Conservation (phyloP, 176 grass and related monocot genomes). For the Miscanthus lutarioriparius region DNA sequence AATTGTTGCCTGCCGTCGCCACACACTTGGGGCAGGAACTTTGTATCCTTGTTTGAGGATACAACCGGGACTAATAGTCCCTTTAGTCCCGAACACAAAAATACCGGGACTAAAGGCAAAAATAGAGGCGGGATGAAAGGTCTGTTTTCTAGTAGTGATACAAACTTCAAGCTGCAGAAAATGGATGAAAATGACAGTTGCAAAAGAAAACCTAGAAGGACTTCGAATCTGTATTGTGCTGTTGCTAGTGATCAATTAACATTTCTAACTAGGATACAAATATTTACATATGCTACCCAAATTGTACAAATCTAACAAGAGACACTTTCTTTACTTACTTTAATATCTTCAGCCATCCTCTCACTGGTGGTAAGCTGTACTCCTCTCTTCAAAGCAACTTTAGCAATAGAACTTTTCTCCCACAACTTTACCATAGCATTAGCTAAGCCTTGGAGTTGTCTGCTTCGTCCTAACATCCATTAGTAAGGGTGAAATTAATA, state of each 20-base stretch:
- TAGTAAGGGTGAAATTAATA: conserved; percentile 9
- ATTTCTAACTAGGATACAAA: conserved; percentile 3
- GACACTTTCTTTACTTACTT: conserved; percentile 49
- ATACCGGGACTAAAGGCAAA: no score
- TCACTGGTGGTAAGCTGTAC: conserved; percentile 91
- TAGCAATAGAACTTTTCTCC: conserved; percentile 92
- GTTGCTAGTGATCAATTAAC: not conserved
- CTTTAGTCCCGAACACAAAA: no score
- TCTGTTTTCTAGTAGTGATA: no score
- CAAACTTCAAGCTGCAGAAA: conserved; percentile 17
- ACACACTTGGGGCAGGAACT: no score
- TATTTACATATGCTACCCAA: not conserved
- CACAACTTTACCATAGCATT: conserved; percentile 81
- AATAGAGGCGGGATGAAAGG: no score
- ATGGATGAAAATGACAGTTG: conserved; percentile 2
- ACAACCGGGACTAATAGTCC: no score
- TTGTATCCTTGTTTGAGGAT: no score
- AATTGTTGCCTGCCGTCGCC: no score
- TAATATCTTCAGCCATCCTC: conserved; percentile 97
- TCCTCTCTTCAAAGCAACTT: conserved; percentile 90
- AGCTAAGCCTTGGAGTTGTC: conserved; percentile 91
- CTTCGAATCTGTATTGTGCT: not conserved
- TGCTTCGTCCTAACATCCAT: conserved; percentile 72
- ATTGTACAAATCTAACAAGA: conserved; percentile 1
- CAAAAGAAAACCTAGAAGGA: not conserved